Evolutionary conservation across 768 basidiomycete species (phyloP).

Genomic region (Panellus pusillus): DNA sequence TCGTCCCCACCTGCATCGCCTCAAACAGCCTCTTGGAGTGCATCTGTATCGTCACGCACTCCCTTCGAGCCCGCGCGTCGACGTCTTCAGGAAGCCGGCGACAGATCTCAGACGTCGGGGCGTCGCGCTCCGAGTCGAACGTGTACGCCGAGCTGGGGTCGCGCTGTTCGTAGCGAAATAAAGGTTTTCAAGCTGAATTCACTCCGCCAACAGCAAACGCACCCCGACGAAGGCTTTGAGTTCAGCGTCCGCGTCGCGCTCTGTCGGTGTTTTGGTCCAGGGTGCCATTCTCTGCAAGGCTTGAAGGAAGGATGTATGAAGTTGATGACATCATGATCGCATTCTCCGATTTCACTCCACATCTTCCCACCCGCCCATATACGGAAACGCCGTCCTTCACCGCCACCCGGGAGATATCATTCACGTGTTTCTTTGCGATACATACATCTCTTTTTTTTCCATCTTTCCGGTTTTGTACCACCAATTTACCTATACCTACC

Average conservation of each 20-base stretch:
- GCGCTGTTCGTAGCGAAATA: slow-evolving; percentile 32
- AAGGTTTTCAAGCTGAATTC: neutral
- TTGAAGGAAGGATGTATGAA: neutral
- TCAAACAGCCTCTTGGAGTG: slow-evolving; percentile 61
- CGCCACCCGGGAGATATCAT: no score
- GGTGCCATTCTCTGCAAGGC: neutral
- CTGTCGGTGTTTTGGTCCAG: slow-evolving; percentile 14
- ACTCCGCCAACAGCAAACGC: slow-evolving; percentile 16
- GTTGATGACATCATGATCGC: slow-evolving; percentile 5
- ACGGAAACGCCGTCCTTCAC: no score
- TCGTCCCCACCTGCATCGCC: slow-evolving; percentile 83
- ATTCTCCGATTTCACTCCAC: neutral
- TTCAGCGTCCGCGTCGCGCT: slow-evolving; percentile 11
- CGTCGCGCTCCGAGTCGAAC: slow-evolving; percentile 62
- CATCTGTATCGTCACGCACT: slow-evolving; percentile 66
- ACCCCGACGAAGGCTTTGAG: slow-evolving; percentile 35
- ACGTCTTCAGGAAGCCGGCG: slow-evolving; percentile 36
- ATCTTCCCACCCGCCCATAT: neutral
- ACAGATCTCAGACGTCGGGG: slow-evolving; percentile 59
- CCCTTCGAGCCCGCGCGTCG: slow-evolving; percentile 33
- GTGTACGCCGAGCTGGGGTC: slow-evolving; percentile 54
- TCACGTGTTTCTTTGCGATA: no score
- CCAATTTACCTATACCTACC: slow-evolving; percentile 51
- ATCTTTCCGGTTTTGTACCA: slow-evolving; percentile 1
- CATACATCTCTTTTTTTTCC: no score